Evolutionary conservation across 2,329 filamentous ascomycete genomes (phyloP).

Genomic region (Ophiobolus disseminans): DNA sequence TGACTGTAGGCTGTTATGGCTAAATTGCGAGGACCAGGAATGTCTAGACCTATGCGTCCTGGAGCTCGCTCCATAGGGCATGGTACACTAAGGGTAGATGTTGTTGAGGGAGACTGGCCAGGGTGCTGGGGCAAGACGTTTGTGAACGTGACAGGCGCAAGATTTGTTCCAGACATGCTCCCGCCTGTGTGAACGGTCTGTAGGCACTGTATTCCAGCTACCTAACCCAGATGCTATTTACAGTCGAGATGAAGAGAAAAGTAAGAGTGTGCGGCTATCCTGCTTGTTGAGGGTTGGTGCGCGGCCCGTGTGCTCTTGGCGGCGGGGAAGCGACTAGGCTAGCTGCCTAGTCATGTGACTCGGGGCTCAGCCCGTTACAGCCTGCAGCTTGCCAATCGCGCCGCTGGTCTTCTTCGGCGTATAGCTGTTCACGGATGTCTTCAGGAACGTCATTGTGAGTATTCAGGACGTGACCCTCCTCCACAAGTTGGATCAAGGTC

Average conservation of each 20-base stretch:
- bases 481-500: slow-evolving; percentile 33
- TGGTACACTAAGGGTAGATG: not conserved
- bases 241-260: too few species aligned
- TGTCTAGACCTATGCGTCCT: slow-evolving; percentile 9
- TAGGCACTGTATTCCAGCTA: too few species aligned
- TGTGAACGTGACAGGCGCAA: slow-evolving; percentile 41
- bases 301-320: too few species aligned
- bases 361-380: too few species aligned
- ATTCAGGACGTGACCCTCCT: slow-evolving; percentile 29
- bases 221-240: too few species aligned
- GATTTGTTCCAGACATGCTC: slow-evolving; percentile 15
- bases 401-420: slow-evolving; percentile 35
- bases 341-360: too few species aligned
- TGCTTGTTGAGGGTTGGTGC: too few species aligned
- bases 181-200: too few species aligned
- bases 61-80: not conserved
- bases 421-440: slow-evolving; percentile 40
- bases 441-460: slow-evolving; percentile 40
- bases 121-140: slow-evolving; percentile 24
- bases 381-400: slow-evolving; percentile 25
- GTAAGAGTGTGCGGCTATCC: too few species aligned
- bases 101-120: slow-evolving; percentile 4
- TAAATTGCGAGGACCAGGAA: slow-evolving; percentile 19
- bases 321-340: too few species aligned
- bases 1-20: slow-evolving; percentile 17